A percentile compares a stretch with the other conserved stretches of the same genome.
Evolutionary conservation across 2,329 filamentous ascomycete genomes (phyloP).

Genomic region (Botryotinia narcissicola): DNA sequence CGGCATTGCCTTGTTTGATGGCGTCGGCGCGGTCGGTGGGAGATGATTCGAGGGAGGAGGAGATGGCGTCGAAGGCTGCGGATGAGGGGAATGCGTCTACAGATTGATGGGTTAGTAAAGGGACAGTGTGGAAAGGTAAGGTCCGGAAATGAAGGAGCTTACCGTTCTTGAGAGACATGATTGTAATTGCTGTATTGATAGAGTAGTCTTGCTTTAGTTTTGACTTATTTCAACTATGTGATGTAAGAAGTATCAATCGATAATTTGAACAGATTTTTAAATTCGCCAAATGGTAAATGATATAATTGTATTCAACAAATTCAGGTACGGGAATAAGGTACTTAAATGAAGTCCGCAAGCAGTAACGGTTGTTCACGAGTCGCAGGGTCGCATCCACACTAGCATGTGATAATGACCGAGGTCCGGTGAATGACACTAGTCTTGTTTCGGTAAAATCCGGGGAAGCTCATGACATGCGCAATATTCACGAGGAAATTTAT

Average conservation of each 20-base stretch:
- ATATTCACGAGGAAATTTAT: not conserved
- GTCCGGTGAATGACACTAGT: not conserved
- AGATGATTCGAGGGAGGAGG: conserved; percentile 63
- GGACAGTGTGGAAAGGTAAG: not conserved
- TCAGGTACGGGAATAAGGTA: not conserved
- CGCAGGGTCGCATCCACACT: not conserved
- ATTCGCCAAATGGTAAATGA: not conserved
- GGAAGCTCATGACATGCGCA: not conserved
- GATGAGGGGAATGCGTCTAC: conserved; percentile 85
- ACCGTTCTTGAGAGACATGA: conserved; percentile 21
- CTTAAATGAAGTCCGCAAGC: not conserved
- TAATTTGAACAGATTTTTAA: not conserved
- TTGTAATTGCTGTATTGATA: not conserved
- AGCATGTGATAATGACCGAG: conserved; percentile 20
- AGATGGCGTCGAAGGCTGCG: conserved; percentile 85
- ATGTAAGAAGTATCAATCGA: not conserved
- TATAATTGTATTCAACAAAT: not conserved
- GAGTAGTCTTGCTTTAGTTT: not conserved
- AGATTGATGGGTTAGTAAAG: not conserved
- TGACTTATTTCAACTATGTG: too few relatives aligned
- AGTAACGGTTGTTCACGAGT: not conserved
- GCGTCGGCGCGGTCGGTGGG: conserved; percentile 79
- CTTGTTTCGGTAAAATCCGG: conserved; percentile 11
- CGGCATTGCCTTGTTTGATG: conserved; percentile 80
- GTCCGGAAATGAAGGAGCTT: not conserved